These are phyloP conservation scores for Phycomyces blakesleeanus DNA, from an alignment of 192 early-diverging fungal genomes.

Conservation along the genomic window DNA sequence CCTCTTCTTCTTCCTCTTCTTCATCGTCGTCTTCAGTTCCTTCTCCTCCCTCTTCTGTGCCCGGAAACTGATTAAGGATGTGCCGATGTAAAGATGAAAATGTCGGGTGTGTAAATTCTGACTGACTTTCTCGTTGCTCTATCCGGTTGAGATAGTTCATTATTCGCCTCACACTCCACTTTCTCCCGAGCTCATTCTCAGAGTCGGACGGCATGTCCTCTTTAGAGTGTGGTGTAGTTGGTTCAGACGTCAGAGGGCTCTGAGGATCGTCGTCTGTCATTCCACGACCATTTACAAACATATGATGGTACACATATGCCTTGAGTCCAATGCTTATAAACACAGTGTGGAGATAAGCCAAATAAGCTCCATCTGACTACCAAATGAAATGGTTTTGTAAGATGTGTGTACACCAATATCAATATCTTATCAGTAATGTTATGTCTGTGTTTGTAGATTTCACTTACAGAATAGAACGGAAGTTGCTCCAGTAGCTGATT, in stretches of 20 bases:
- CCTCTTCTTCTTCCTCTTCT: neutral
- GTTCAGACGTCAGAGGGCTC: neutral
- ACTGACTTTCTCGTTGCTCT: constrained; percentile 15
- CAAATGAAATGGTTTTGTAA: neutral
- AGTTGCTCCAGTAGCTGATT: constrained; percentile 21
- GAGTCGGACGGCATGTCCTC: constrained; percentile 1
- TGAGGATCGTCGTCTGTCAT: neutral
- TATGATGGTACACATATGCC: constrained; percentile 33
- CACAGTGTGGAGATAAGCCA: constrained; percentile 33
- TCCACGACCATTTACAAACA: constrained; percentile 1
- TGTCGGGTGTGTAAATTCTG: neutral
- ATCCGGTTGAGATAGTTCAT: constrained; percentile 30
- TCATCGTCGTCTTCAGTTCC: neutral
- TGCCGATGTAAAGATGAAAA: neutral
- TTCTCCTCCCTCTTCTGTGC: neutral
- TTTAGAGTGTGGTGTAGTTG: constrained; percentile 3
- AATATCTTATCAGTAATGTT: neutral
- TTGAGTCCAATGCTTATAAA: constrained; percentile 33
- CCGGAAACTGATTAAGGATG: neutral
- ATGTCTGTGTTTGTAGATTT: too few relatives aligned
- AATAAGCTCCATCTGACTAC: constrained; percentile 26
- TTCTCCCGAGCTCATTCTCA: neutral
- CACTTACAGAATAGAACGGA: constrained; percentile 23
- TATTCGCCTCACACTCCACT: constrained; percentile 32
- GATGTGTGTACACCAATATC: neutral